These are phyloP conservation scores for Collybiopsis confluens DNA, from an alignment of 768 basidiomycete species.

Conservation along the genomic window DNA sequence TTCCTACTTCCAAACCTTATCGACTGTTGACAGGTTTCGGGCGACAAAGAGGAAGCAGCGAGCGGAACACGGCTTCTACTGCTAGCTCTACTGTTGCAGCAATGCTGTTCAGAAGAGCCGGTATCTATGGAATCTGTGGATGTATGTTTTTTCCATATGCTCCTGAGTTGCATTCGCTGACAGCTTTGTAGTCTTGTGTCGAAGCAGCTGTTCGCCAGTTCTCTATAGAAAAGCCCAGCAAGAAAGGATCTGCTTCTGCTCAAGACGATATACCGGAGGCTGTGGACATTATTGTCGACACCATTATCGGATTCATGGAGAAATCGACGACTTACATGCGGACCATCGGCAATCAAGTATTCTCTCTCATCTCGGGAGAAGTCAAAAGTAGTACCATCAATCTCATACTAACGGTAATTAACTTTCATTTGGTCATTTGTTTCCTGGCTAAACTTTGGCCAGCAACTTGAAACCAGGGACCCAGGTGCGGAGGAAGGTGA, in stretches of 20 bases:
- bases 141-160: conserved; percentile 35
- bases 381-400: conserved; percentile 71
- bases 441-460: background rate
- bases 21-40: conserved; percentile 27
- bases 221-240: conserved; percentile 28
- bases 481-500: conserved; percentile 47
- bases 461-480: conserved; percentile 83
- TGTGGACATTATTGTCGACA: conserved; percentile 82
- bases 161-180: too few species aligned
- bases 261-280: conserved; percentile 48
- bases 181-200: conserved; percentile 52
- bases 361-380: conserved; percentile 64
- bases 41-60: conserved; percentile 46
- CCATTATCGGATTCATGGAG: conserved; percentile 88
- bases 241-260: conserved; percentile 34
- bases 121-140: conserved; percentile 54
- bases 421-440: conserved; percentile 5
- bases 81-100: conserved; percentile 64
- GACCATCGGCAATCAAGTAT: conserved; percentile 74
- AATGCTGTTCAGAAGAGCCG: conserved; percentile 64
- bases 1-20: background rate
- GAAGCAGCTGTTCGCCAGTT: conserved; percentile 55
- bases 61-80: conserved; percentile 72
- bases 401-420: conserved; percentile 74
- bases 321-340: conserved; percentile 78